Evolutionary conservation across 306 rosid species (phyloP).

Genomic region (Medicago arabica): DNA sequence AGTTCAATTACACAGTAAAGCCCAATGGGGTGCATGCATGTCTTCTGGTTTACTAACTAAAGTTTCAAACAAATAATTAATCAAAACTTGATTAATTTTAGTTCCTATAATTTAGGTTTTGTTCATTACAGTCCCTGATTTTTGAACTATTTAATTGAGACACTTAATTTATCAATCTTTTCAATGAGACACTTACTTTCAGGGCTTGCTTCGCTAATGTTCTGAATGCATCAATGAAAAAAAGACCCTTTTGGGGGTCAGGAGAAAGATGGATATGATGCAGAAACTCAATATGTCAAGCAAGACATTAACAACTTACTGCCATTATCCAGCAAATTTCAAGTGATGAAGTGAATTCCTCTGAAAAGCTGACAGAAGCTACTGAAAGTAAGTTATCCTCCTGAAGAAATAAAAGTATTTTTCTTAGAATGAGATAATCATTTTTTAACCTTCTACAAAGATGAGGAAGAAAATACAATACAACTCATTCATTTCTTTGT

Average conservation of each 20-base stretch:
- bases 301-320: constrained; percentile 55
- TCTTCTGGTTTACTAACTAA: neutral
- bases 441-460: constrained; percentile 10
- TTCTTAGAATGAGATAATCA: constrained; percentile 28
- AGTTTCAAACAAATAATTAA: constrained; percentile 5
- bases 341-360: constrained; percentile 66
- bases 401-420: constrained; percentile 50
- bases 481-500: constrained; percentile 17
- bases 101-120: neutral
- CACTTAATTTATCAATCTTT: constrained; percentile 13
- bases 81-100: neutral
- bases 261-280: constrained; percentile 13
- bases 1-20: neutral
- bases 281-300: constrained; percentile 33
- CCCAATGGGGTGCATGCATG: neutral
- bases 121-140: constrained; percentile 29
- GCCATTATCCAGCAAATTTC: constrained; percentile 69
- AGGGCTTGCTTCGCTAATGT: neutral
- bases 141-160: neutral
- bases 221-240: neutral
- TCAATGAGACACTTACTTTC: constrained; percentile 8
- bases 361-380: constrained; percentile 76
- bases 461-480: constrained; percentile 8
- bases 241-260: neutral
- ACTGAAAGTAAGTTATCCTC: constrained; percentile 73